Conservation (phyloP, 345 rosid species). For the Citrus hindsii region DNA sequence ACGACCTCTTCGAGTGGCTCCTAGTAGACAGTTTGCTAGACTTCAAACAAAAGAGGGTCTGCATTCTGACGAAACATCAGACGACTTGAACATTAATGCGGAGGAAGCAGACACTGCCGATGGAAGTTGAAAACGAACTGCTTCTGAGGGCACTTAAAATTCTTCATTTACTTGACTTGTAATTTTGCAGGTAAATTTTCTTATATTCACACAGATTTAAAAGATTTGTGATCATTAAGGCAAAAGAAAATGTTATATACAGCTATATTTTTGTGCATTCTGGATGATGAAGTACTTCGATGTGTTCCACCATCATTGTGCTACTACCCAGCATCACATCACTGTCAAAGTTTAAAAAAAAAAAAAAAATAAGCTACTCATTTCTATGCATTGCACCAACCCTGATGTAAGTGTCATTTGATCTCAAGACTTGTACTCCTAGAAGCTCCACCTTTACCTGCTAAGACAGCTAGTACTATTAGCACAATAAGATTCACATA, state of each 20-base stretch:
- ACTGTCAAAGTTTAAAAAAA: background rate
- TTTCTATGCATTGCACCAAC: background rate
- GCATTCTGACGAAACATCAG: constrained; percentile 37
- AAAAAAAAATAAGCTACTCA: background rate
- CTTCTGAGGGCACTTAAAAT: background rate
- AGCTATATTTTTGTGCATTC: background rate
- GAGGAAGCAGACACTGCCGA: constrained; percentile 28
- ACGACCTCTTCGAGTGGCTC: constrained; percentile 63
- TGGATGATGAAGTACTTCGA: background rate
- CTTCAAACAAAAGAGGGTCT: constrained; percentile 37
- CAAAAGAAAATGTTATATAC: background rate
- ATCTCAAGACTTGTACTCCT: background rate
- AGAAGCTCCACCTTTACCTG: background rate
- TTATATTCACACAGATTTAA: background rate
- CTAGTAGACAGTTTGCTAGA: constrained; percentile 72
- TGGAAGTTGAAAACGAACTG: constrained; percentile 21
- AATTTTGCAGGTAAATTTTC: constrained; percentile 20
- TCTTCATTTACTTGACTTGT: constrained; percentile 11
- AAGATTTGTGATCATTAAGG: background rate
- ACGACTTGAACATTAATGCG: constrained; percentile 23
- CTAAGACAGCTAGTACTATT: background rate
- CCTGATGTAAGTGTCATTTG: background rate
- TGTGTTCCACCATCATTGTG: background rate
- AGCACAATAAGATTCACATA: background rate
- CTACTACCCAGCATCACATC: background rate